Percentiles rank a stretch among this genome's conserved stretches.
These are phyloP conservation scores for Passiflora organensis DNA, from an alignment of 345 rosid genomes.

Conservation along the genomic window DNA sequence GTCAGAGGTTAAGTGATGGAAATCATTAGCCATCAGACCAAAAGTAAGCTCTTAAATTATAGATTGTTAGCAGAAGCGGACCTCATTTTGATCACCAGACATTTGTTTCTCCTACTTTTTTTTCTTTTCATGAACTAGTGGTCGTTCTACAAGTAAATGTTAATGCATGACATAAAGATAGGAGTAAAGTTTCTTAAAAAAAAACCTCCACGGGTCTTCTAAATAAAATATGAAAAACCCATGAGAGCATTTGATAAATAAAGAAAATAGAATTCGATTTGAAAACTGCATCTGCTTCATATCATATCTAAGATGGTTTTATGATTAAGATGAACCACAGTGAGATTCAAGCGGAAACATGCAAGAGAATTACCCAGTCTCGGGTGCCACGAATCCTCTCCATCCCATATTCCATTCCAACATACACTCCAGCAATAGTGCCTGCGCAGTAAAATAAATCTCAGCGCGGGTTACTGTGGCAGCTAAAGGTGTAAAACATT, in stretches of 20 bases:
- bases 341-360: neutral
- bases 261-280: neutral
- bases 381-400: slow-evolving; percentile 64
- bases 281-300: neutral
- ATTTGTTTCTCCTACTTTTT: too few relatives aligned
- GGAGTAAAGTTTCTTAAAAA: too few relatives aligned
- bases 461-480: neutral
- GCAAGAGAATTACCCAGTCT: slow-evolving; percentile 58
- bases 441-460: slow-evolving; percentile 29
- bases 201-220: too few relatives aligned
- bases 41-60: too few relatives aligned
- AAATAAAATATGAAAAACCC: too few relatives aligned
- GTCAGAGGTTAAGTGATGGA: too few relatives aligned
- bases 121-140: too few relatives aligned
- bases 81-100: too few relatives aligned
- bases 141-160: too few relatives aligned
- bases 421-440: slow-evolving; percentile 63
- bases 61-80: too few relatives aligned
- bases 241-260: neutral
- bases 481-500: neutral
- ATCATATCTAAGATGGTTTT: neutral
- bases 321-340: neutral
- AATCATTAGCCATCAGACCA: too few relatives aligned
- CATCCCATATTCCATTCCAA: slow-evolving; percentile 66
- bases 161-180: too few relatives aligned